phyloP scores from a whole-genome alignment of 805 yeast species.

The Metschnikowia lachancei region DNA sequence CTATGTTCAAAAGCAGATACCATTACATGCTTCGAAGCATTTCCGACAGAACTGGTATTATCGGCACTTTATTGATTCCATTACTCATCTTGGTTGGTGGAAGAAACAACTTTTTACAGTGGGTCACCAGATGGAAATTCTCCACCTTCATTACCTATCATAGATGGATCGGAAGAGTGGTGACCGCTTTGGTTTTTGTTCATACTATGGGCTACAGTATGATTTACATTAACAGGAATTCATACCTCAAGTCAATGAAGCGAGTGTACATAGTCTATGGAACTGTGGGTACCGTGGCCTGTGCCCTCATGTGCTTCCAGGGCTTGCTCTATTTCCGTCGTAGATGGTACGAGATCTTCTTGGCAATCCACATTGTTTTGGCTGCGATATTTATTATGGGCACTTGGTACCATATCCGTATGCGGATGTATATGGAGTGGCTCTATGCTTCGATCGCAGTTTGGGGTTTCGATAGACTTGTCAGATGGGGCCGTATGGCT shows the following conservation, averaged over 20 bases:
- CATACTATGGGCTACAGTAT: slow-evolving; percentile 16
- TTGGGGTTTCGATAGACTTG: slow-evolving; percentile 37
- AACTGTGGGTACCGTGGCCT: slow-evolving; percentile 12
- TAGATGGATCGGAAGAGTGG: slow-evolving; percentile 21
- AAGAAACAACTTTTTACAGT: slow-evolving; percentile 21
- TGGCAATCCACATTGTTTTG: slow-evolving; percentile 18
- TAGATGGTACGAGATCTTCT: slow-evolving; percentile 18
- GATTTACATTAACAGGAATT: slow-evolving; percentile 1
- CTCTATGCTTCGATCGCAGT: slow-evolving; percentile 19
- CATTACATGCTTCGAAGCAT: slow-evolving; percentile 11
- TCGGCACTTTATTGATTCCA: slow-evolving; percentile 20
- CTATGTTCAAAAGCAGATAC: slow-evolving; percentile 29
- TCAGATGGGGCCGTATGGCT: slow-evolving; percentile 28
- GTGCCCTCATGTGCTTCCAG: slow-evolving; percentile 19
- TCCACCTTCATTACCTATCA: slow-evolving; percentile 19
- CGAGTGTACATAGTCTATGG: slow-evolving; percentile 17
- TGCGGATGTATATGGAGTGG: slow-evolving; percentile 14
- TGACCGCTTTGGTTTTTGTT: slow-evolving; percentile 17
- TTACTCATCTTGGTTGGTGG: slow-evolving; percentile 20
- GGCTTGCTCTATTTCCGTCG: slow-evolving; percentile 19
- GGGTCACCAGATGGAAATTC: slow-evolving; percentile 21
- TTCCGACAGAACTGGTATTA: slow-evolving; percentile 19
- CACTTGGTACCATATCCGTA: slow-evolving; percentile 17
- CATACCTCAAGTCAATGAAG: slow-evolving; percentile 5
- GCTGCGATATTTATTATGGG: slow-evolving; percentile 19